phyloP scores from a whole-genome alignment of 2,329 filamentous ascomycete species.

The Neopestalotiopsis sp. region DNA sequence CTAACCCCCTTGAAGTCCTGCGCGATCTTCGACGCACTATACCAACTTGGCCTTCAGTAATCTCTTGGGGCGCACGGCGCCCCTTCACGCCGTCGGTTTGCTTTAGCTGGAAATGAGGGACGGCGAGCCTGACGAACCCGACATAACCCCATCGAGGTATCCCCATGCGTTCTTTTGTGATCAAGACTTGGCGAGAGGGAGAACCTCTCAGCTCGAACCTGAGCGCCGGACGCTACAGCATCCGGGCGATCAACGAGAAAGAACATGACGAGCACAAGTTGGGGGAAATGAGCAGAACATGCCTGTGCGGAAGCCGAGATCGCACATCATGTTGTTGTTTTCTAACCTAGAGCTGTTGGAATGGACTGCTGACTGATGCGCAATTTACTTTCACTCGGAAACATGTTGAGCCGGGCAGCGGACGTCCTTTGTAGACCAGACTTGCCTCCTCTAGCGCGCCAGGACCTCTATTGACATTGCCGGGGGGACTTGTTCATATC shows the following conservation, averaged over 20 bases:
- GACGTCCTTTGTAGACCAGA: background rate
- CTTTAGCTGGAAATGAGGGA: background rate
- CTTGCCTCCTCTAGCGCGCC: background rate
- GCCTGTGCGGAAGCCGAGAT: background rate
- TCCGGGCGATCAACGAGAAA: background rate
- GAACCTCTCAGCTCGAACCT: background rate
- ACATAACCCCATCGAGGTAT: no score
- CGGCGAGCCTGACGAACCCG: background rate
- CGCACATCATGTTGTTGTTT: background rate
- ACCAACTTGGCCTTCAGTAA: background rate
- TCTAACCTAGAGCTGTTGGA: background rate
- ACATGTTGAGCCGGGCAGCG: background rate
- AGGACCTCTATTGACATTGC: no score
- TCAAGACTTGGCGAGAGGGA: no score
- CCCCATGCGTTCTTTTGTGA: no score
- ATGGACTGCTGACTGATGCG: background rate
- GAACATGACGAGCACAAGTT: background rate
- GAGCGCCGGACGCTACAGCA: background rate
- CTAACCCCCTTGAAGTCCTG: background rate
- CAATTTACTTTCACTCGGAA: background rate
- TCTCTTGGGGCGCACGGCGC: background rate
- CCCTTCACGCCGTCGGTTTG: background rate
- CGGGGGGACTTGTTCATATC: no score
- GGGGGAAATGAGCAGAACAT: background rate
- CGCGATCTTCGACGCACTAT: background rate